Evolutionary conservation across 2,329 filamentous ascomycete species (phyloP).

Genomic region (Emergomyces pasteurianus): DNA sequence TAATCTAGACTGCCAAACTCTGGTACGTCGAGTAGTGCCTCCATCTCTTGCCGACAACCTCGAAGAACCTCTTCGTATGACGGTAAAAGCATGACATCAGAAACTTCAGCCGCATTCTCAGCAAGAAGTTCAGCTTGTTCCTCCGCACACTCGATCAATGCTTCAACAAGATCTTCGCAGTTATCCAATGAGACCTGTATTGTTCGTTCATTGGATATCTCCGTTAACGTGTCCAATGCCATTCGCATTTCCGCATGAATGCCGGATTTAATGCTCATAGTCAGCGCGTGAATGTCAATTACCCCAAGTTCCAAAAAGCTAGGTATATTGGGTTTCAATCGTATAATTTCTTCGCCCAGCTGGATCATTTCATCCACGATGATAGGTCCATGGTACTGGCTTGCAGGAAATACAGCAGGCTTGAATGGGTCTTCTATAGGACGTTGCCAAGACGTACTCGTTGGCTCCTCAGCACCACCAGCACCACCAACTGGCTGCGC

Average conservation of each 20-base stretch:
- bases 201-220: constrained; percentile 53
- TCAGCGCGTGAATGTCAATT: constrained; percentile 82
- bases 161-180: constrained; percentile 82
- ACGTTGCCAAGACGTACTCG: constrained; percentile 4
- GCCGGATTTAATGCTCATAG: constrained; percentile 77
- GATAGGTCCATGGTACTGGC: constrained; percentile 59
- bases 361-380: constrained; percentile 53
- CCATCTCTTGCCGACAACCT: constrained; percentile 61
- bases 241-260: constrained; percentile 82
- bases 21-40: constrained; percentile 58
- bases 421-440: constrained; percentile 32
- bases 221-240: constrained; percentile 71
- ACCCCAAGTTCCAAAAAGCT: constrained; percentile 65
- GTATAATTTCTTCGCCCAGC: constrained; percentile 54
- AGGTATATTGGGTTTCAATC: constrained; percentile 63
- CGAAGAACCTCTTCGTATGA: constrained; percentile 82
- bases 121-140: constrained; percentile 75
- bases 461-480: constrained; percentile 2
- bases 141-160: constrained; percentile 80
- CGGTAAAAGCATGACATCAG: constrained; percentile 69
- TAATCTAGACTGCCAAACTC: constrained; percentile 66
- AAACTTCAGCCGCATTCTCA: constrained; percentile 73
- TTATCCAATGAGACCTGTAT: constrained; percentile 57
- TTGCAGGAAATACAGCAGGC: constrained; percentile 34
- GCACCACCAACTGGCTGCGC: constrained; percentile 2